Percentiles rank a stretch among this genome's conserved stretches.
These are phyloP conservation scores for Trichoderma atroviride DNA, from an alignment of 2,329 filamentous ascomycete species.

Conservation along the genomic window DNA sequence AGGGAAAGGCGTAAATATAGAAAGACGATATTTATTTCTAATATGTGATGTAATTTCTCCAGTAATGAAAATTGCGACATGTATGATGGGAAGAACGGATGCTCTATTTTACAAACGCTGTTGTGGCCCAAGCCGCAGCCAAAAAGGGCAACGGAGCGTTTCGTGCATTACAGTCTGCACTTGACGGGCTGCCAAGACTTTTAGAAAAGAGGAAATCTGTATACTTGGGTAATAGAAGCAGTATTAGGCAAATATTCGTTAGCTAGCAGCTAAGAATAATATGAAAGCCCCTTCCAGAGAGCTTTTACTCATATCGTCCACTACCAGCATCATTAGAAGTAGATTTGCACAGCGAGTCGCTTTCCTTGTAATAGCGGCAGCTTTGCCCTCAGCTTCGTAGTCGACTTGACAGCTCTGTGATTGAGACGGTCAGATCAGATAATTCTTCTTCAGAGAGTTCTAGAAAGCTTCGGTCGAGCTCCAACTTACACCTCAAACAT, in stretches of 20 bases:
- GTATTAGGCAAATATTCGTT: not conserved
- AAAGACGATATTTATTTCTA: not conserved
- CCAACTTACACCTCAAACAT: not conserved
- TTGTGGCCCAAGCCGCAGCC: not conserved
- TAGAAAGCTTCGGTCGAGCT: not conserved
- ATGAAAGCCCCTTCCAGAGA: not conserved
- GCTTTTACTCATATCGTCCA: not conserved
- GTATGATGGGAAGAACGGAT: not conserved
- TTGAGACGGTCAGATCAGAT: not conserved
- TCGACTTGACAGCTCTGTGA: not conserved
- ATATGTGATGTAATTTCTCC: not conserved
- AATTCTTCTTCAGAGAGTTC: not conserved
- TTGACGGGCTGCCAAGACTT: not conserved
- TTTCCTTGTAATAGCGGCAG: not conserved
- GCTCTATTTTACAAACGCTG: not conserved
- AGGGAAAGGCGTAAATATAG: not conserved
- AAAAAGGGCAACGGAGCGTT: not conserved
- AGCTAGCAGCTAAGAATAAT: not conserved
- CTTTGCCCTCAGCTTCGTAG: not conserved
- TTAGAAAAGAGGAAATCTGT: not conserved
- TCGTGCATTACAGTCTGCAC: not conserved
- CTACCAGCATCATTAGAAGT: not conserved
- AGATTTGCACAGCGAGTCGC: not conserved
- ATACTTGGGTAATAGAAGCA: not conserved
- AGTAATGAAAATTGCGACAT: not conserved